A percentile compares a stretch with the other conserved stretches of the same genome.
These are phyloP conservation scores for Phialophora verrucosa DNA, from an alignment of 2,329 filamentous ascomycete species.

Conservation along the genomic window DNA sequence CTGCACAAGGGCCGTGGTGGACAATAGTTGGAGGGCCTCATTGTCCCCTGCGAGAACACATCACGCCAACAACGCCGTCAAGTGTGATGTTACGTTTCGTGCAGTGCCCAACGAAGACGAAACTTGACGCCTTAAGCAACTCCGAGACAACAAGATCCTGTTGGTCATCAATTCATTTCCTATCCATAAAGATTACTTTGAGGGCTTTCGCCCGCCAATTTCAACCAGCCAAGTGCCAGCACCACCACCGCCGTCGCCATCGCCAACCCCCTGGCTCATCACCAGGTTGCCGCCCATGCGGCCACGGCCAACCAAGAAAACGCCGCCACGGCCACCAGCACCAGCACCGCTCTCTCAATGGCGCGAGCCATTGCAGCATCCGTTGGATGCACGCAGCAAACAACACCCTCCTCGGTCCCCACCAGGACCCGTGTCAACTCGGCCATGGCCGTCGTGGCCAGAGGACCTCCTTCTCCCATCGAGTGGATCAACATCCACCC, in stretches of 20 bases:
- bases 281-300: conserved; percentile 24
- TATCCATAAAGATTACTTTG: not conserved
- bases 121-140: not conserved
- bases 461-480: conserved; percentile 24
- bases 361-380: conserved; percentile 28
- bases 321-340: conserved; percentile 18
- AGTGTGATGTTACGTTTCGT: not conserved
- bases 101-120: not conserved
- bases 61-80: no score
- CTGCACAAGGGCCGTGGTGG: no score
- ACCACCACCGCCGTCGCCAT: conserved; percentile 6
- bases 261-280: not conserved
- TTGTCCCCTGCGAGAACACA: no score
- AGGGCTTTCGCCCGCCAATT: conserved; percentile 22
- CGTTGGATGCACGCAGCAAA: conserved; percentile 24
- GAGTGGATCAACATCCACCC: conserved; percentile 32
- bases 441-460: conserved; percentile 28
- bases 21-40: no score
- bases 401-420: conserved; percentile 18
- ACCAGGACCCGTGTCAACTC: conserved; percentile 24
- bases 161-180: conserved; percentile 2
- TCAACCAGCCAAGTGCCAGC: not conserved
- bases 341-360: conserved; percentile 25
- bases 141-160: not conserved
- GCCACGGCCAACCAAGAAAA: conserved; percentile 24